phyloP scores from a whole-genome alignment of 2,329 filamentous ascomycete species.

The Botrytis aclada region DNA sequence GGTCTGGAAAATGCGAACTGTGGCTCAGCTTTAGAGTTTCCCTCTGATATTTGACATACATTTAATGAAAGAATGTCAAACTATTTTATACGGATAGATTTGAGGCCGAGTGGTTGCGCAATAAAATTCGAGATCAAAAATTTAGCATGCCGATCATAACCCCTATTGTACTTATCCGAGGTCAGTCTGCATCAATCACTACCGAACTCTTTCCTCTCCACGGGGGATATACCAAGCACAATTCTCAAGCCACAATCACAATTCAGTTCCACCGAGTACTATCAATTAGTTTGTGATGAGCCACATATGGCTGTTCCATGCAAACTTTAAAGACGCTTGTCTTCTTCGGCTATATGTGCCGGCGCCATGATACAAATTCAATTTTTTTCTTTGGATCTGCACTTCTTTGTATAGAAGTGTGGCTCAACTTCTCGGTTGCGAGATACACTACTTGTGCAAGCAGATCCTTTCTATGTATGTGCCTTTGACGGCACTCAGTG shows the following conservation, averaged over 20 bases:
- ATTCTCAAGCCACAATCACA: constrained; percentile 9
- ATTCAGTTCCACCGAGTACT: background rate
- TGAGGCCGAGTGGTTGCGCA: background rate
- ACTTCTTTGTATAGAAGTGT: background rate
- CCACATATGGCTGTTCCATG: constrained; percentile 2
- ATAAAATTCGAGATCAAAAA: background rate
- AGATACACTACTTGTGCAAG: background rate
- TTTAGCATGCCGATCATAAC: background rate
- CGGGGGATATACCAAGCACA: background rate
- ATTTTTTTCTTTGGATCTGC: background rate
- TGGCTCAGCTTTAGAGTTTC: background rate
- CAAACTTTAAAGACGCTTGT: too few relatives aligned
- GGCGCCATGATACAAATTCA: too few relatives aligned
- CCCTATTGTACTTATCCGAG: constrained; percentile 10
- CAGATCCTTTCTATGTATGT: background rate
- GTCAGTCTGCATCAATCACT: background rate
- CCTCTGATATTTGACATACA: background rate
- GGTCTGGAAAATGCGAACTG: background rate
- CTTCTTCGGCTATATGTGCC: background rate
- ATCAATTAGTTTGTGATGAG: background rate
- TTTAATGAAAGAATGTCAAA: background rate
- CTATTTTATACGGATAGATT: too few relatives aligned
- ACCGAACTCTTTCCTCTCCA: background rate
- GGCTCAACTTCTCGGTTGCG: background rate
- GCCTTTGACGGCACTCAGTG: background rate